Evolutionary conservation across 2,329 filamentous ascomycete genomes (phyloP).

Genomic region (Didymella segeticola): DNA sequence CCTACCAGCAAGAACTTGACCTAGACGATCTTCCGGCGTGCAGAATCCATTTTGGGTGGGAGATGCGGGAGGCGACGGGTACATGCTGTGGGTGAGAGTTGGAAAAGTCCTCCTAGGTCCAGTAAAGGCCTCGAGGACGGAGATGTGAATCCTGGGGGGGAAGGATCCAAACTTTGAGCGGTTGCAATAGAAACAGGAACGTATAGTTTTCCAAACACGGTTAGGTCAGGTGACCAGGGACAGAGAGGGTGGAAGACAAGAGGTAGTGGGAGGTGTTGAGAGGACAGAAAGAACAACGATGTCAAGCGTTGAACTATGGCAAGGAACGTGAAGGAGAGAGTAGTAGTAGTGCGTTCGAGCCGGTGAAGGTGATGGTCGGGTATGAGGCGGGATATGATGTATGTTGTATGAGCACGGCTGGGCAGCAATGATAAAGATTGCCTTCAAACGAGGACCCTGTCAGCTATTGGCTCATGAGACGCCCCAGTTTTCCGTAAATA

Average conservation of each 20-base stretch:
- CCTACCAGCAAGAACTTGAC: conserved; percentile 80
- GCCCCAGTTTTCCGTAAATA: conserved; percentile 48
- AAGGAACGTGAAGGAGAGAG: conserved; percentile 35
- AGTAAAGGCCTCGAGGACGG: conserved; percentile 51
- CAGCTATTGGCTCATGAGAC: conserved; percentile 36
- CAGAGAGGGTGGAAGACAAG: conserved; percentile 14
- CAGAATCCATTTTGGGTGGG: conserved; percentile 53
- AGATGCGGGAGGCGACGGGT: conserved; percentile 59
- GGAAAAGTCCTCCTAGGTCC: conserved; percentile 48
- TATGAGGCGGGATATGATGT: conserved; percentile 48
- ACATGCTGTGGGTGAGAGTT: conserved; percentile 48
- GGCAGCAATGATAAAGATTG: conserved; percentile 44
- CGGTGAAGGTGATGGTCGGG: conserved; percentile 23
- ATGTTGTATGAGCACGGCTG: conserved; percentile 46
- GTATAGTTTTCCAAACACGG: conserved; percentile 22
- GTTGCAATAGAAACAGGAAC: conserved; percentile 10
- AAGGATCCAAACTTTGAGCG: conserved; percentile 18
- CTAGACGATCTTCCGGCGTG: conserved; percentile 82
- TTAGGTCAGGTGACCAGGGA: conserved; percentile 31
- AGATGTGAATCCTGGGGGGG: conserved; percentile 30
- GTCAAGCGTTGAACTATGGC: conserved; percentile 17
- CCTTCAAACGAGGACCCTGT: conserved; percentile 22
- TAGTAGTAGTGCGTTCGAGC: conserved; percentile 22
- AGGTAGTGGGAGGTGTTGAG: conserved; percentile 15
- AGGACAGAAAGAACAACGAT: conserved; percentile 23